A percentile compares a stretch with the other conserved stretches of the same genome.
phyloP scores from a whole-genome alignment of 371 early-diverging fungal genomes.

The Syncephalastrum racemosum region DNA sequence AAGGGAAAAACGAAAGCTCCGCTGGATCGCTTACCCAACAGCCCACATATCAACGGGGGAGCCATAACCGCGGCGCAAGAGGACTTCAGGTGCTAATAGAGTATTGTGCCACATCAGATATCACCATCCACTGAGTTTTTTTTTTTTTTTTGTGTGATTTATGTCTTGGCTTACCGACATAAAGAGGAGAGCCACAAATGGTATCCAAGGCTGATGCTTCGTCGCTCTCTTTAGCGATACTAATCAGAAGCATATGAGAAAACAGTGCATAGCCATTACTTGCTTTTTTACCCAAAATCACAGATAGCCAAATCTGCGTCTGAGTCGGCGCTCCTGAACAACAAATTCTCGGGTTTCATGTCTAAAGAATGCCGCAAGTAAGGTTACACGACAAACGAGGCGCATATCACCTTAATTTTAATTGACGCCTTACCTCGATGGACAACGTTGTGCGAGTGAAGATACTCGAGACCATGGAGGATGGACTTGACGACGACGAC shows the following conservation, averaged over 20 bases:
- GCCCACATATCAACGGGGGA: constrained; percentile 38
- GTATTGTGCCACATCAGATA: too few species aligned
- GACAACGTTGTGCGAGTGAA: constrained; percentile 67
- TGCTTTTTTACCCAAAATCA: constrained; percentile 61
- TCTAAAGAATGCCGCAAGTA: constrained; percentile 34
- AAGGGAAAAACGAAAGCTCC: background rate
- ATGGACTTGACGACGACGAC: constrained; percentile 63
- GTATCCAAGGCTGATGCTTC: constrained; percentile 34
- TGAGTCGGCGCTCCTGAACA: constrained; percentile 63
- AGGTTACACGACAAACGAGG: constrained; percentile 1
- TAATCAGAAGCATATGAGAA: background rate
- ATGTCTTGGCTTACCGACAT: constrained; percentile 28
- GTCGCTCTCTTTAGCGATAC: constrained; percentile 14
- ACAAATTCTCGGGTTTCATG: constrained; percentile 80
- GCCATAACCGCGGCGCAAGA: constrained; percentile 6
- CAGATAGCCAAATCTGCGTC: constrained; percentile 61
- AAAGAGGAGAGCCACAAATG: constrained; percentile 62
- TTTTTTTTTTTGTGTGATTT: background rate
- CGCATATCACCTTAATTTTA: background rate
- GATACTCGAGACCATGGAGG: constrained; percentile 62
- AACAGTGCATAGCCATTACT: background rate
- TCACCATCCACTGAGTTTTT: background rate
- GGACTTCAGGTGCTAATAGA: constrained; percentile 76
- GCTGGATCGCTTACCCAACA: constrained; percentile 45
- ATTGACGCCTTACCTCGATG: constrained; percentile 51